Evolutionary conservation across 371 early-diverging fungal genomes (phyloP).

Genomic region (Parasitella parasitica): DNA sequence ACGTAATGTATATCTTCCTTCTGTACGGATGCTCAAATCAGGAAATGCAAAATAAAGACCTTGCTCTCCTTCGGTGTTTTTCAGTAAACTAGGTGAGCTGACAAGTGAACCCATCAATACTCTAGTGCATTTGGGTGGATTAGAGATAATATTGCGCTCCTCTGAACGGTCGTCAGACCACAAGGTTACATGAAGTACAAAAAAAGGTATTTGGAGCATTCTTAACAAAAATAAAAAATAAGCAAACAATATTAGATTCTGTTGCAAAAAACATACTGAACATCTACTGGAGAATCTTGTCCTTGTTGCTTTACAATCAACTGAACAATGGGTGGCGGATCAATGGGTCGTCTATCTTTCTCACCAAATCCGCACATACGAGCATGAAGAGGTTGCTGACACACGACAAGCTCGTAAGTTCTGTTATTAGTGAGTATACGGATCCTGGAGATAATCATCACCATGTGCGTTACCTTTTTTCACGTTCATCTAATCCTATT

Average conservation of each 20-base stretch:
- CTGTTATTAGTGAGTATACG: no score
- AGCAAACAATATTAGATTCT: neutral
- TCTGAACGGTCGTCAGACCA: conserved; percentile 70
- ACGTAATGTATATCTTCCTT: conserved; percentile 83
- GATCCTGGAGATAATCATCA: no score
- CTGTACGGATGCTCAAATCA: conserved; percentile 86
- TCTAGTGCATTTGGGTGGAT: conserved; percentile 64
- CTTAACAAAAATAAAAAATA: conserved; percentile 17
- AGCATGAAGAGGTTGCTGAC: conserved; percentile 80
- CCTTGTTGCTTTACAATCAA: conserved; percentile 51
- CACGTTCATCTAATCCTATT: conserved; percentile 36
- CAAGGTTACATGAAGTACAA: conserved; percentile 74
- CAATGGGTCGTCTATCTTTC: conserved; percentile 70
- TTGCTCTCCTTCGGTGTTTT: conserved; percentile 68
- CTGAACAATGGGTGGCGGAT: conserved; percentile 70
- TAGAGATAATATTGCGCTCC: conserved; percentile 55
- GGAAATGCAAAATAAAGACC: conserved; percentile 92
- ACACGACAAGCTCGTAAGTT: conserved; percentile 52
- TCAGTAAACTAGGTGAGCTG: conserved; percentile 73
- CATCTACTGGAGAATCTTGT: conserved; percentile 35
- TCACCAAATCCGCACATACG: conserved; percentile 86
- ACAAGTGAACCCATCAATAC: conserved; percentile 80
- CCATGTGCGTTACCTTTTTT: conserved; percentile 26
- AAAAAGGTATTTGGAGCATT: conserved; percentile 59
- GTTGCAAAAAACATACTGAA: conserved; percentile 37